These are phyloP conservation scores for Solidago caesia DNA, from an alignment of 129 eudicot species.

Conservation along the genomic window DNA sequence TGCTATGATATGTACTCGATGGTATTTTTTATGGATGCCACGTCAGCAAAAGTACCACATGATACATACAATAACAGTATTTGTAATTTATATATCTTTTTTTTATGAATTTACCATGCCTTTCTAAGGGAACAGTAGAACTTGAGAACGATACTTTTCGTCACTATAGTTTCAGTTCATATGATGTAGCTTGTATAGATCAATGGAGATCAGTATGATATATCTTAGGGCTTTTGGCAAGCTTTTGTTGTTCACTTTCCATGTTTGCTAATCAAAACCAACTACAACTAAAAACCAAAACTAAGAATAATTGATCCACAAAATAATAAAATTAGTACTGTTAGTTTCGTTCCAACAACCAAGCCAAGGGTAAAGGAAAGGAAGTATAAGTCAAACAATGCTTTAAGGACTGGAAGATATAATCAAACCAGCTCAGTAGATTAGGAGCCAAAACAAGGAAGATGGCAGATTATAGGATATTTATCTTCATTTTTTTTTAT, in stretches of 20 bases:
- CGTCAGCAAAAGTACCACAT: too few relatives aligned
- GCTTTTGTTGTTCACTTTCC: conserved; percentile 10
- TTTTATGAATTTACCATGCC: too few relatives aligned
- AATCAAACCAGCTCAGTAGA: not conserved
- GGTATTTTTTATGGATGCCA: too few relatives aligned
- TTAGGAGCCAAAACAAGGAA: not conserved
- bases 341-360: conserved; percentile 3
- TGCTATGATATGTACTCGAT: too few relatives aligned
- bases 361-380: not conserved
- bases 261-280: not conserved
- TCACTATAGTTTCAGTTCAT: not conserved
- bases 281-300: not conserved
- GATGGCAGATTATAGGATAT: not conserved
- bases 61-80: too few relatives aligned
- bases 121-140: not conserved
- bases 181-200: not conserved
- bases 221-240: not conserved
- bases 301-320: not conserved
- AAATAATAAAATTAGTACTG: not conserved
- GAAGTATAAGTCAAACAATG: not conserved
- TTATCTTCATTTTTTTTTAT: not conserved
- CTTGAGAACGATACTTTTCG: not conserved
- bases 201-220: not conserved
- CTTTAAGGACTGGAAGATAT: not conserved
- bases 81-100: too few relatives aligned